Evolutionary conservation across 179 eudicot species (phyloP).

Genomic region (Pouteria campechiana): DNA sequence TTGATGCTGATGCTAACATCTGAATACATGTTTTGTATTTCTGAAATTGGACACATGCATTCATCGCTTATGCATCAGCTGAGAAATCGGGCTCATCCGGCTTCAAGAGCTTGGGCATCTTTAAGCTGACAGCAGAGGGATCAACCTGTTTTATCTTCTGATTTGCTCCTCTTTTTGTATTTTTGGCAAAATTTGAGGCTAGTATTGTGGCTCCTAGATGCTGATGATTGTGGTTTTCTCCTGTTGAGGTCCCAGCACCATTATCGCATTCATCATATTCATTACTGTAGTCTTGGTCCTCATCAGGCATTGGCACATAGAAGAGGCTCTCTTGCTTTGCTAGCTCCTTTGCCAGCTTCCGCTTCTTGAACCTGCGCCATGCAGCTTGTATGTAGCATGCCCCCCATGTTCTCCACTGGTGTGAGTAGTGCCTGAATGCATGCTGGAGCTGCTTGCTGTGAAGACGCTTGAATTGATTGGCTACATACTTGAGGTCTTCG

Average conservation of each 20-base stretch:
- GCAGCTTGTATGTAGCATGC: slow-evolving; percentile 74
- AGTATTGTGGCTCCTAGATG: slow-evolving; percentile 48
- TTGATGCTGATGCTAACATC: no score
- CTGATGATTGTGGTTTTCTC: slow-evolving; percentile 11
- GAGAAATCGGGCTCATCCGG: slow-evolving; percentile 85
- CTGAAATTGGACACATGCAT: no score
- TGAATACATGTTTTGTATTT: no score
- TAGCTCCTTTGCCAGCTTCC: slow-evolving; percentile 48
- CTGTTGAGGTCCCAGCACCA: neutral
- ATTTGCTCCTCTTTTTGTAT: slow-evolving; percentile 41
- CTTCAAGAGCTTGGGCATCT: slow-evolving; percentile 76
- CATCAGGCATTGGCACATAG: slow-evolving; percentile 7
- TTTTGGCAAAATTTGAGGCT: slow-evolving; percentile 76
- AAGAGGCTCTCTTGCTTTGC: slow-evolving; percentile 26
- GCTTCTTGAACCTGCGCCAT: slow-evolving; percentile 53
- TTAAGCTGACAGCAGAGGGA: slow-evolving; percentile 32
- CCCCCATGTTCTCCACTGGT: slow-evolving; percentile 95
- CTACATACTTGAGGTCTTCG: slow-evolving; percentile 72
- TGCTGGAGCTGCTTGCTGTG: slow-evolving; percentile 84
- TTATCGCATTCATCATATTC: slow-evolving; percentile 9
- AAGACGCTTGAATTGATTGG: slow-evolving; percentile 68
- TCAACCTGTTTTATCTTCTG: slow-evolving; percentile 28
- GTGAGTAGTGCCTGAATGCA: slow-evolving; percentile 80
- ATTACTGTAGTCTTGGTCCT: slow-evolving; percentile 3
- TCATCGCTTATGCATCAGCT: no score